These are phyloP conservation scores for Musa acuminata DNA, from an alignment of 176 grass and related monocot genomes.

Conservation along the genomic window DNA sequence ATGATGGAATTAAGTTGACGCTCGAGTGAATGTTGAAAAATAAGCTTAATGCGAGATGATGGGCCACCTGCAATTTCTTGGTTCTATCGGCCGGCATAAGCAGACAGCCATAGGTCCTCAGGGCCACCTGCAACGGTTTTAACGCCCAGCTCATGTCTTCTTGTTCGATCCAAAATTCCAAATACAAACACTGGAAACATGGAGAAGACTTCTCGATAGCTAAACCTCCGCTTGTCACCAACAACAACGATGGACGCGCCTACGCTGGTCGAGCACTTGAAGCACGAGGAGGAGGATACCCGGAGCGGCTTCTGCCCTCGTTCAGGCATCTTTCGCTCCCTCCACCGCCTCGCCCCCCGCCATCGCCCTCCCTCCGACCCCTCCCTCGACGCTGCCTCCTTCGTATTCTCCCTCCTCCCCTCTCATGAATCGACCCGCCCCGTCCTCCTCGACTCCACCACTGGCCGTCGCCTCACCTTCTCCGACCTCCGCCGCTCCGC, in stretches of 20 bases:
- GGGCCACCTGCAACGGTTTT: not conserved
- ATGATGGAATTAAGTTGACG: too few species aligned
- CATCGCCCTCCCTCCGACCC: not conserved
- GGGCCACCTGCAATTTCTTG: not conserved
- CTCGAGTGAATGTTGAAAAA: too few species aligned
- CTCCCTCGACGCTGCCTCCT: slow-evolving; percentile 22
- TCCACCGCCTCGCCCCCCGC: not conserved
- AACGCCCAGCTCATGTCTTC: not conserved
- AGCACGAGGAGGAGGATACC: not conserved
- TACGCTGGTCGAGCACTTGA: not conserved
- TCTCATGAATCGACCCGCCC: not conserved
- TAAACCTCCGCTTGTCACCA: too few species aligned
- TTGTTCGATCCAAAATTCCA: not conserved
- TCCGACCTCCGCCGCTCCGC: slow-evolving; percentile 15
- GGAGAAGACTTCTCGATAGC: too few species aligned
- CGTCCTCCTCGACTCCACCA: slow-evolving; percentile 23
- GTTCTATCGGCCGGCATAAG: not conserved
- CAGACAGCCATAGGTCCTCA: not conserved
- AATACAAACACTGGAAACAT: not conserved
- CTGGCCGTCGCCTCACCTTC: slow-evolving; percentile 34
- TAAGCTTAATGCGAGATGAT: too few species aligned
- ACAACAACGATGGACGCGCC: not conserved
- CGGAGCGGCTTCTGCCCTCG: slow-evolving; percentile 5
- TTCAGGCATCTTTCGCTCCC: slow-evolving; percentile 10
- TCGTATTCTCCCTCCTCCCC: slow-evolving; percentile 32